phyloP scores from a whole-genome alignment of 2,329 filamentous ascomycete species.

The Lasiodiplodia hormozganensis region DNA sequence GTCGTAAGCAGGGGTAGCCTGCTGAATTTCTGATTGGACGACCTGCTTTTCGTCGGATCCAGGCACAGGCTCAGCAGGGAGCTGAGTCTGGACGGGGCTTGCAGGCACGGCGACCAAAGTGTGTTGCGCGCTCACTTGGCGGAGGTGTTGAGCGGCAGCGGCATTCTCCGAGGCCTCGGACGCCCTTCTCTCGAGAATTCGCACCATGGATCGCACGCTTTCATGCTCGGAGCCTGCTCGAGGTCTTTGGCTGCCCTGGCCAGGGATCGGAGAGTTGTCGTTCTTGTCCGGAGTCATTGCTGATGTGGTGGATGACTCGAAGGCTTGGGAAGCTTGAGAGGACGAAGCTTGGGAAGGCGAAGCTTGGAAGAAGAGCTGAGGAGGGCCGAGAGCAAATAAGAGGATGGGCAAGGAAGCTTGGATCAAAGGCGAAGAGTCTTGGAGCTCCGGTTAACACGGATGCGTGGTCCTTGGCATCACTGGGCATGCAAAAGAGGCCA shows the following conservation, averaged over 20 bases:
- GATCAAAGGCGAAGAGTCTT: too few relatives aligned
- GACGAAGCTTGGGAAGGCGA: neutral
- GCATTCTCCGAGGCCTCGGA: conserved; percentile 4
- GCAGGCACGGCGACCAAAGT: neutral
- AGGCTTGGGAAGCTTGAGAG: conserved; percentile 14
- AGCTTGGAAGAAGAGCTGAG: neutral
- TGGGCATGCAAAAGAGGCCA: too few relatives aligned
- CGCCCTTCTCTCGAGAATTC: conserved; percentile 1
- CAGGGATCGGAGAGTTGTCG: neutral
- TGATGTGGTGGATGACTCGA: neutral
- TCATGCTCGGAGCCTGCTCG: neutral
- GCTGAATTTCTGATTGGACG: too few relatives aligned
- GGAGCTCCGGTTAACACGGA: too few relatives aligned
- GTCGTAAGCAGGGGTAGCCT: neutral
- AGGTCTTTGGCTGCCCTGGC: neutral
- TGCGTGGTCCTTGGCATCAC: too few relatives aligned
- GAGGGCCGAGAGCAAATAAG: neutral
- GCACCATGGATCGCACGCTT: neutral
- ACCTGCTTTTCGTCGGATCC: neutral
- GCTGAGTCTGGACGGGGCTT: neutral
- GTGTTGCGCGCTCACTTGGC: neutral
- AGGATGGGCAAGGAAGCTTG: too few relatives aligned
- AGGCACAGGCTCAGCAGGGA: neutral
- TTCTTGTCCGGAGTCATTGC: conserved; percentile 13
- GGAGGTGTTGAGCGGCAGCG: neutral